phyloP scores from a whole-genome alignment of 1,284 basidiomycete species.

The Fomitopsis betulina region DNA sequence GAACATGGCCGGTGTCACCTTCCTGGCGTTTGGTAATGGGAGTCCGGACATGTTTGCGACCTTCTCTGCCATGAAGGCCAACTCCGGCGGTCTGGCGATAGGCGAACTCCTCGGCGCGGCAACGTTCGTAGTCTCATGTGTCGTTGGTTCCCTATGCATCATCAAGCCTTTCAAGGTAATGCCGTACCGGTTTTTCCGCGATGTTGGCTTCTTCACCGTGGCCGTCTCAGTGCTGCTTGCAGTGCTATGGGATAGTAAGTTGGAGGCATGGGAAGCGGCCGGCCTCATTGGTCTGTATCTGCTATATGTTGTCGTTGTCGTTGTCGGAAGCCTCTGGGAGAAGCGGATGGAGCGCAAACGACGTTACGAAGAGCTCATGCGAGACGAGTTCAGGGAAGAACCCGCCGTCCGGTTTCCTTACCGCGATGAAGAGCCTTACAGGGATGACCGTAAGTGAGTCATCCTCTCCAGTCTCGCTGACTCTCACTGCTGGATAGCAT shows the following conservation, averaged over 20 bases:
- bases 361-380: conserved; percentile 46
- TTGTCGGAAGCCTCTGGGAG: conserved; percentile 77
- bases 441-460: conserved; percentile 51
- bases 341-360: conserved; percentile 44
- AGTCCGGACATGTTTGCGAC: conserved; percentile 94
- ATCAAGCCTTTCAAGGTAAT: conserved; percentile 90
- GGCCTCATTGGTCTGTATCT: conserved; percentile 75
- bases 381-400: conserved; percentile 60
- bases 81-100: conserved; percentile 87
- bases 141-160: conserved; percentile 95
- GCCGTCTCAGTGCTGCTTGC: conserved; percentile 73
- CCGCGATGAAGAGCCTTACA: conserved; percentile 45
- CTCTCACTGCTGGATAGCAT: neutral
- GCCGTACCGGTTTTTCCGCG: conserved; percentile 80
- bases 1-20: conserved; percentile 89
- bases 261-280: conserved; percentile 73
- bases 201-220: conserved; percentile 88
- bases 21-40: conserved; percentile 92
- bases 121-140: conserved; percentile 92
- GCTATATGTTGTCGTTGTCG: conserved; percentile 76
- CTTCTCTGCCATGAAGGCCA: conserved; percentile 85
- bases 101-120: conserved; percentile 96
- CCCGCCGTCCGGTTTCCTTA: conserved; percentile 31
- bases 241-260: conserved; percentile 77
- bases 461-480: neutral